Percentiles rank a stretch among this genome's conserved stretches.
Evolutionary conservation across 208 protist genomes (phyloP).

Genomic region (Acanthamoeba healyi): DNA sequence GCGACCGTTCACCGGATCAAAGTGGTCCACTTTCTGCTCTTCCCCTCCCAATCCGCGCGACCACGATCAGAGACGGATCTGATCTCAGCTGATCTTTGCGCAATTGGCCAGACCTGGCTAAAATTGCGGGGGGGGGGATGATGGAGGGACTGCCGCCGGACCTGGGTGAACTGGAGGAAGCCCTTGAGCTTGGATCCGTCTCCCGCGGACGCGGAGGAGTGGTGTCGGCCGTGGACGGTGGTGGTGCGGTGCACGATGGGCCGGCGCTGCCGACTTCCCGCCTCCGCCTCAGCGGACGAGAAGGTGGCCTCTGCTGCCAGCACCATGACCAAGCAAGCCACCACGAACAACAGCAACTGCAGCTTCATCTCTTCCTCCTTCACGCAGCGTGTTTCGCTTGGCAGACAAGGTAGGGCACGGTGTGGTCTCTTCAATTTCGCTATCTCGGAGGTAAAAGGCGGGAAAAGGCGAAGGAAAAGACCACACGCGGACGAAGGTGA

Average conservation of each 20-base stretch:
- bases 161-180: not conserved
- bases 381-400: not conserved
- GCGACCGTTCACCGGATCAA: constrained; percentile 20
- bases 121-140: not conserved
- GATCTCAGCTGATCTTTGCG: too few relatives aligned
- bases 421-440: not conserved
- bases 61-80: not conserved
- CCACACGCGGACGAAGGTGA: not conserved
- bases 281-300: not conserved
- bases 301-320: not conserved
- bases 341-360: not conserved
- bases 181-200: not conserved
- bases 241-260: constrained; percentile 47
- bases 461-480: not conserved
- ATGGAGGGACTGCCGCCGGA: not conserved
- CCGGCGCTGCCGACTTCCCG: not conserved
- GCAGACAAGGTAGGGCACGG: too few relatives aligned
- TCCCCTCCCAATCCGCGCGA: too few relatives aligned
- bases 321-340: not conserved
- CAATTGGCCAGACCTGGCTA: too few relatives aligned
- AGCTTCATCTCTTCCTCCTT: not conserved
- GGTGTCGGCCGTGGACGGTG: not conserved
- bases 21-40: constrained; percentile 74
- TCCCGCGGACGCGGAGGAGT: not conserved
- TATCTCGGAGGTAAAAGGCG: not conserved